phyloP scores from a whole-genome alignment of 768 basidiomycete species.

The Trichaptum fuscoviolaceum region DNA sequence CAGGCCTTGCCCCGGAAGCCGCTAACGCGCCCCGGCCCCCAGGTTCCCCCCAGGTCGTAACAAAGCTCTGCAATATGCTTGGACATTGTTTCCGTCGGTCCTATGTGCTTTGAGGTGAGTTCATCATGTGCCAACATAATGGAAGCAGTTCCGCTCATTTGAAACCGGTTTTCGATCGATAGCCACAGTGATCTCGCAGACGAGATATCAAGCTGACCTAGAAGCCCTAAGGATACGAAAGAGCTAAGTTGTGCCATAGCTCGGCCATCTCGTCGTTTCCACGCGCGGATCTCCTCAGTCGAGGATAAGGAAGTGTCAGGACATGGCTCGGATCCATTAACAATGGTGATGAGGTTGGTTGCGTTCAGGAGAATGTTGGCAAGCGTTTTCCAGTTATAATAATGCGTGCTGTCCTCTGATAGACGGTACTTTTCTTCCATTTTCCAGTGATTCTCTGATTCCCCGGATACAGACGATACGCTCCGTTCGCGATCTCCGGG shows the following conservation, averaged over 20 bases:
- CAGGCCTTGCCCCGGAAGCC: too few relatives aligned
- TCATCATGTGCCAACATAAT: not conserved
- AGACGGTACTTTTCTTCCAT: not conserved
- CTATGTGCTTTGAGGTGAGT: not conserved
- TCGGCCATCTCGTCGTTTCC: not conserved
- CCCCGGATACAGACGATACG: not conserved
- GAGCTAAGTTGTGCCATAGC: not conserved
- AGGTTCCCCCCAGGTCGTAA: too few relatives aligned
- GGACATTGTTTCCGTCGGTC: not conserved
- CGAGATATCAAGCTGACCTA: not conserved
- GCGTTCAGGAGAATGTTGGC: not conserved
- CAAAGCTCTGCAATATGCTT: not conserved
- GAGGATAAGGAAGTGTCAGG: not conserved
- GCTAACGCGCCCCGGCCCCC: too few relatives aligned
- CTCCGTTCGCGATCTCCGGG: too few relatives aligned
- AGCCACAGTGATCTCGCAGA: not conserved
- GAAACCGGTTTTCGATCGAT: not conserved
- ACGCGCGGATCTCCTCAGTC: not conserved
- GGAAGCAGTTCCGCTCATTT: not conserved
- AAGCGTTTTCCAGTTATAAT: not conserved
- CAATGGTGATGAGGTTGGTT: not conserved
- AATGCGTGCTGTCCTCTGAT: not conserved
- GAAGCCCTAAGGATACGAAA: not conserved
- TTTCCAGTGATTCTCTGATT: not conserved
- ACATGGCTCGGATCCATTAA: not conserved